Percentiles rank a stretch among this genome's conserved stretches.
Conservation (phyloP, 257 asterid genomes). For the Hygrophila difformis region DNA sequence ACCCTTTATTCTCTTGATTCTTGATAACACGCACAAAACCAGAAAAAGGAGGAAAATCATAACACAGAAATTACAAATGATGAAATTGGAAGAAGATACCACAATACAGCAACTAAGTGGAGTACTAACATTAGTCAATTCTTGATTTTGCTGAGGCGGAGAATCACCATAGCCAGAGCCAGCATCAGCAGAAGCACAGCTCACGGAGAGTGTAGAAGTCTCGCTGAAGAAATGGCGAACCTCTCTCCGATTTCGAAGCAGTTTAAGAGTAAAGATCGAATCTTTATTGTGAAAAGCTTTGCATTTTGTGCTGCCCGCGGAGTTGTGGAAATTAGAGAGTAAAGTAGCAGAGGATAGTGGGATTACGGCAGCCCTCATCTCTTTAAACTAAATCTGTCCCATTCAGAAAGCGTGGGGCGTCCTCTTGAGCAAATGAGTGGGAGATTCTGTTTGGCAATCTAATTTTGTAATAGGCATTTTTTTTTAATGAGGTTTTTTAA, state of each 20-base stretch:
- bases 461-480: too few species aligned
- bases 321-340: conserved; percentile 2
- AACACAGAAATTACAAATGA: too few species aligned
- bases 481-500: too few species aligned
- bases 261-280: not conserved
- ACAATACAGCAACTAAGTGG: not conserved
- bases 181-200: conserved; percentile 15
- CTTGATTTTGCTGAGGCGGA: conserved; percentile 19
- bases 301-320: not conserved
- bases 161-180: conserved; percentile 18
- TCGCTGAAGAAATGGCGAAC: conserved; percentile 1
- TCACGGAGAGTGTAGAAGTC: not conserved
- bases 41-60: too few species aligned
- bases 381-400: not conserved
- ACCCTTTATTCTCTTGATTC: conserved; percentile 21
- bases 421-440: too few species aligned
- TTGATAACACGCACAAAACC: not conserved
- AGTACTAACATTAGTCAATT: conserved; percentile 16
- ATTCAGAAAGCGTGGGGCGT: too few species aligned
- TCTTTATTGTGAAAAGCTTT: not conserved
- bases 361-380: conserved; percentile 12
- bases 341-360: not conserved
- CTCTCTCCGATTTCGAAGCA: not conserved
- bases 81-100: not conserved
- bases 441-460: too few species aligned